A percentile compares a stretch with the other conserved stretches of the same genome.
Conservation (phyloP, 169 alveolate genomes). For the Plasmodium knowlesi region DNA sequence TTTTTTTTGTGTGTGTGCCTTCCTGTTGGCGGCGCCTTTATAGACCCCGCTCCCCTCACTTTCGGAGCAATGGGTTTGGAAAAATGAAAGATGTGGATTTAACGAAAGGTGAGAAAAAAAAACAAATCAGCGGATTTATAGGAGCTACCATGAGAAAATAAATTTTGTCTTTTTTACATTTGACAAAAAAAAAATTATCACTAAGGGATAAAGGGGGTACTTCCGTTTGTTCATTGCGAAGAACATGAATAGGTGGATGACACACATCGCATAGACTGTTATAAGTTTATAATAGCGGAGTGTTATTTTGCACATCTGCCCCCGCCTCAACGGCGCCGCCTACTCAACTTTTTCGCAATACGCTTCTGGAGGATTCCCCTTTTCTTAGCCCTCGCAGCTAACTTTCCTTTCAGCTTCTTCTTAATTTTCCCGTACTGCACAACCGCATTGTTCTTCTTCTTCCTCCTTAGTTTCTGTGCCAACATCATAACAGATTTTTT, state of each 20-base stretch:
- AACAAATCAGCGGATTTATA: too few species aligned
- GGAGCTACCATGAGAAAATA: too few species aligned
- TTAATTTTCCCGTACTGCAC: constrained; percentile 44
- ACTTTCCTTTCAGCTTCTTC: constrained; percentile 53
- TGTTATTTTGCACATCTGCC: too few species aligned
- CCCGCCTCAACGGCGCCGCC: constrained; percentile 23
- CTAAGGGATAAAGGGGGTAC: neutral
- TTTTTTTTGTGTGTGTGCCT: neutral
- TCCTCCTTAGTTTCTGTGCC: constrained; percentile 29
- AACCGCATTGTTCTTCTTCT: constrained; percentile 36
- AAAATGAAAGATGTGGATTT: neutral
- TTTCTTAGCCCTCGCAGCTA: constrained; percentile 61
- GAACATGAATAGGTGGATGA: neutral
- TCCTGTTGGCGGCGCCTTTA: neutral
- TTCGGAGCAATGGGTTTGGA: neutral
- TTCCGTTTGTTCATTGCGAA: neutral
- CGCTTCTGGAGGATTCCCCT: constrained; percentile 38
- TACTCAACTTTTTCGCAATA: constrained; percentile 37
- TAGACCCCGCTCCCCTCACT: neutral
- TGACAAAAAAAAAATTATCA: neutral
- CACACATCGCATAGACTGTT: neutral
- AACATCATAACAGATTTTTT: constrained; percentile 61
- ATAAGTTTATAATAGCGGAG: neutral
- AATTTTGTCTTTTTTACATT: neutral
- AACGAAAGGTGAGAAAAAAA: neutral